Evolutionary conservation across 768 basidiomycete species (phyloP), one percentile per base, ranked within the genome.

Genomic region (Stropharia rugosoannulata): DNA sequence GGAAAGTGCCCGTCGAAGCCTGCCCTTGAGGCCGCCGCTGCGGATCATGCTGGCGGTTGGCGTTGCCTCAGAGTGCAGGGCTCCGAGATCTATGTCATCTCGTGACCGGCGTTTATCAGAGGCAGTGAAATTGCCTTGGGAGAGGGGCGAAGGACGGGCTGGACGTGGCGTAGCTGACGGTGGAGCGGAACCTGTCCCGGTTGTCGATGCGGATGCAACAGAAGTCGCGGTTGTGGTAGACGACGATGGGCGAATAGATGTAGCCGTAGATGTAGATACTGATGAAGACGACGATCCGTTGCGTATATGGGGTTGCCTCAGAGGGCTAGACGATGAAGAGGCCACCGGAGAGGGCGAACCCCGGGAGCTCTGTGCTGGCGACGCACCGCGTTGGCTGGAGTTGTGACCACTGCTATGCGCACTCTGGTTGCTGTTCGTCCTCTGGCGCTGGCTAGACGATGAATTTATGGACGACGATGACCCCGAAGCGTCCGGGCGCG

Each of bases 391-490:
- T 52, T 62, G 65, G 59, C 51, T 52, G 7, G 74, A 76, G 69
- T 66, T 74, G 65, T 70, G 66, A 64, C 70, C 50, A 64, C 72
- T 59, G 68, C 79, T 75, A 47, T 80, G 70, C 40, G 77, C 75
- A 51, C 87, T 87, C 62, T 89, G 89, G 60, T 79, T 83, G 65
- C 87, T 89, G 69, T 81, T 85, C 10, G 87, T 90, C 42, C 88
- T 78, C 62, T 82, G 86, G 16, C 89, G 83, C 47, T 80, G 70
- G 50, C 83, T 80, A 36, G 69, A 70, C 55, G 79, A 67, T 51
- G 92, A 93, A 66, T 86, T 89, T 60, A 93, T 77, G 0, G 92
- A 93, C 4, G 89, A 84, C 22, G 85, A 82, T 0, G 91, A 93
- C 43, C 82, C 84, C 6, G 92, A 88, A 7, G 90, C 90, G 54